Conservation (phyloP, 129 eudicot species). For the Saussurea involucrata region DNA sequence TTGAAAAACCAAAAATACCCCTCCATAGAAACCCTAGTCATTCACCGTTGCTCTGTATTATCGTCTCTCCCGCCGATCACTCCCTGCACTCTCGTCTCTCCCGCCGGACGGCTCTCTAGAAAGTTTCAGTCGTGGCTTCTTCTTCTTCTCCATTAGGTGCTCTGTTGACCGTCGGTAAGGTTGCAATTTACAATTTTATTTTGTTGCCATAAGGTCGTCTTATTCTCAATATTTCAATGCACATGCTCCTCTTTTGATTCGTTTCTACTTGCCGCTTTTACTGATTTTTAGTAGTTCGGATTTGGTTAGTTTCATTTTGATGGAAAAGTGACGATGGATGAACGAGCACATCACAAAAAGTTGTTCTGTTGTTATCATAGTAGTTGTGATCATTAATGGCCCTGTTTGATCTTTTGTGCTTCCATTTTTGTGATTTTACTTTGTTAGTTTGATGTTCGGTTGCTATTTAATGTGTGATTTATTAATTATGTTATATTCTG, state of each 20-base stretch:
- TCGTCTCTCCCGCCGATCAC: not conserved
- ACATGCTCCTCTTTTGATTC: conserved; percentile 11
- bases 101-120: not conserved
- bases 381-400: not conserved
- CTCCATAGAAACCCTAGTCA: not conserved
- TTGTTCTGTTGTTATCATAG: not conserved
- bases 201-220: not conserved
- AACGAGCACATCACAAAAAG: not conserved
- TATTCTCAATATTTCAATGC: not conserved
- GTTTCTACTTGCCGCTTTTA: not conserved
- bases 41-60: not conserved
- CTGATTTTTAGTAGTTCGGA: not conserved
- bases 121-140: not conserved
- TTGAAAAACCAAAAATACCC: not conserved
- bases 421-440: not conserved
- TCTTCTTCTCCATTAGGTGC: not conserved
- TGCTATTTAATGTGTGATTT: not conserved
- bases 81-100: no score
- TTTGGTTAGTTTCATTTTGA: conserved; percentile 3
- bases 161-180: not conserved
- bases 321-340: conserved; percentile 9
- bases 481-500: not conserved
- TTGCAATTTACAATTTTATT: not conserved
- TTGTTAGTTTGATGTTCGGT: not conserved
- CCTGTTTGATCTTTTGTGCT: conserved; percentile 1